Evolutionary conservation across 2,329 filamentous ascomycete genomes (phyloP), one percentile per base, ranked within the genome.

Genomic region (Colletotrichum kahawae): DNA sequence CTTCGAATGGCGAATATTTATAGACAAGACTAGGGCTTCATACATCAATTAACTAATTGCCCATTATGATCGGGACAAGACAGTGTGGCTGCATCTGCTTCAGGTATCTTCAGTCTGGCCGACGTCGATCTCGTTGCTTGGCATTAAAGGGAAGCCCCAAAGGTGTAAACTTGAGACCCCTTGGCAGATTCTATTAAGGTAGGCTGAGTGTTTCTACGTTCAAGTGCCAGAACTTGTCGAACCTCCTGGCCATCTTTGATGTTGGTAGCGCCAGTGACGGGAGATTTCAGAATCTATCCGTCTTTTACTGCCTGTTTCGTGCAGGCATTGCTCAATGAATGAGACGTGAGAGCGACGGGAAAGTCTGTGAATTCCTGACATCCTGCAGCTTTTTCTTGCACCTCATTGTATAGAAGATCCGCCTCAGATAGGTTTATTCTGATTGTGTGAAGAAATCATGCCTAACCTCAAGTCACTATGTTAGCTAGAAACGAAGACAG

Each of bases 331-430:
- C 36, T 7, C 7, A 38, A 38, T 38, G 16, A 38, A 38, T 1
- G 3, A 38, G 36, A 38, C 3, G 38, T 4, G 4, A 43, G 18
- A 43, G 38, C 9, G 18, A 9, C 18, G 38, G 38, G 10, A n/a
- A 6, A n/a, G 5, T 10, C 18, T n/a, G n/a, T n/a, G 38, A 43
- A 43, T 43, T 0, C 4, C 8, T 8, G 8, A 3, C 9, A 10
- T 10, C 38, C 18, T 43, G 18, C n/a, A 43, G 18, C 18, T 16
- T 10, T 6, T 0, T 18, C 8, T 43, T 38, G 0, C 10, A 10
- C n/a, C 38, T 43, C 9, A 3, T 8, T 10, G 18, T n/a, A n/a
- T 12, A n/a, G 0, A 43, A 9, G 18, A 0, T 18, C 10, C 18
- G 18, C 0, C 38, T 3, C 0, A 18, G 18, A 43, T 10, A 9